phyloP scores from a whole-genome alignment of 768 basidiomycete genomes.

The Boletus edulis region DNA sequence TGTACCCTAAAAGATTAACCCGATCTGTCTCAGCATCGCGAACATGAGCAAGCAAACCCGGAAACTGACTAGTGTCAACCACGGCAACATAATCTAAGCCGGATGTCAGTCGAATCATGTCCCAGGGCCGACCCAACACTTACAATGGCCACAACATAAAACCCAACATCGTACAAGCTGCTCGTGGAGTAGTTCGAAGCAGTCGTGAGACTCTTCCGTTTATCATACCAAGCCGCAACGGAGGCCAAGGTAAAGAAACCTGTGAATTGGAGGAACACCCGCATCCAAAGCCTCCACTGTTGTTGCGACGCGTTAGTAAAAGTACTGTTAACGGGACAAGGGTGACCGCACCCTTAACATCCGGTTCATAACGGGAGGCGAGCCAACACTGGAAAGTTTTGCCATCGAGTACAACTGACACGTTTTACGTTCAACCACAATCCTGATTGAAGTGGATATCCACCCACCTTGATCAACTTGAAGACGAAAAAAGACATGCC shows the following conservation, averaged over 20 bases:
- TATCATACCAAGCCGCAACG: conserved; percentile 48
- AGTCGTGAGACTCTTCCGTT: conserved; percentile 38
- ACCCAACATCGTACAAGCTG: conserved; percentile 39
- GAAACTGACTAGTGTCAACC: conserved; percentile 42
- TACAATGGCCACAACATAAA: conserved; percentile 41
- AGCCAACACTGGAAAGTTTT: conserved; percentile 50
- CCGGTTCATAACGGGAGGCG: conserved; percentile 40
- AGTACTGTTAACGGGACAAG: neutral
- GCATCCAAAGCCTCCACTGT: conserved; percentile 49
- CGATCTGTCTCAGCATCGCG: neutral
- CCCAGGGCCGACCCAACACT: conserved; percentile 12
- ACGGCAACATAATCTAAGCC: conserved; percentile 42
- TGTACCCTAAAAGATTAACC: conserved; percentile 41
- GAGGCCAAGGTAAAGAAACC: conserved; percentile 49
- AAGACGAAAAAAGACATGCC: conserved; percentile 39
- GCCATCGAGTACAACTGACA: conserved; percentile 42
- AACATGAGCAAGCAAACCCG: neutral
- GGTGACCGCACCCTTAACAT: conserved; percentile 43
- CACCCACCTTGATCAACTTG: conserved; percentile 41
- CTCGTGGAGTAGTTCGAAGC: conserved; percentile 31
- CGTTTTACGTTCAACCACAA: neutral
- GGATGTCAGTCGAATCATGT: neutral
- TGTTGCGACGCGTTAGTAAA: neutral
- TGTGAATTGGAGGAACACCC: conserved; percentile 46
- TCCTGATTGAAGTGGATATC: neutral